Base-by-base conservation (phyloP, 805 yeast species). In the Cyberlindnera mycetangii region DNA sequence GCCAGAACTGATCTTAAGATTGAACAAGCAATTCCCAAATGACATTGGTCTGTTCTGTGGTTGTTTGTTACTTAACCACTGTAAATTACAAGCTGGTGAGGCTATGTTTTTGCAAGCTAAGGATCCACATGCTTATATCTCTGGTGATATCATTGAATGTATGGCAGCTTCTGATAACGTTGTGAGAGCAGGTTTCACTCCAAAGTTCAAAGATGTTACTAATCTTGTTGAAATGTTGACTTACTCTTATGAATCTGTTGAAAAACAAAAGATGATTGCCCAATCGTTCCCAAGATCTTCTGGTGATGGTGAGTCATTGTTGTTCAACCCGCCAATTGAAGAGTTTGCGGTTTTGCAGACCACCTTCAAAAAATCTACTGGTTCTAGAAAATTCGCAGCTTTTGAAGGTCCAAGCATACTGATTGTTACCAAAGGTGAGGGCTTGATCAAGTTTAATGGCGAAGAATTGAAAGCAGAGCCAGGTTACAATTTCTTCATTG, bases 151-250 rank as follows among this genome's bases (percentile, higher is more conserved):
- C 55, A 90, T 93, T 61, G 99, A 93, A 72, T 93, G 99, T 73
- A 93, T 93, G 99, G 99, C 99, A 34, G 97, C 99, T 8, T 84
- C 95, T 32, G 99, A 93, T 66, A 93, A 93, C 60, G 99, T 93
- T 46, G 97, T 93, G 39, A 81, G 99, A 66, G 96, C 97, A 4
- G 99, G 99, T 12, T 93, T 93, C 74, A 93, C 99, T n/a, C 99
- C 99, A 50, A 93, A 93, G 67, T 93, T 92, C 73, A 93, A 92
- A 70, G 99, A 93, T 66, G 98, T 93, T 49, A 68, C 81, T 47
- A 89, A 85, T 59, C 78, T 93, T 61, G 97, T 93, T 35, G 79
- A 77, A 42, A 88, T 88, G 93, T 79, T 93, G 64, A 90, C 97
- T 3, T 93, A 92, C 65, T 75, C 86, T 21, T 85, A 85, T 58